Evolutionary conservation across 2,329 filamentous ascomycete species (phyloP).

Genomic region (Xylogone sp.): DNA sequence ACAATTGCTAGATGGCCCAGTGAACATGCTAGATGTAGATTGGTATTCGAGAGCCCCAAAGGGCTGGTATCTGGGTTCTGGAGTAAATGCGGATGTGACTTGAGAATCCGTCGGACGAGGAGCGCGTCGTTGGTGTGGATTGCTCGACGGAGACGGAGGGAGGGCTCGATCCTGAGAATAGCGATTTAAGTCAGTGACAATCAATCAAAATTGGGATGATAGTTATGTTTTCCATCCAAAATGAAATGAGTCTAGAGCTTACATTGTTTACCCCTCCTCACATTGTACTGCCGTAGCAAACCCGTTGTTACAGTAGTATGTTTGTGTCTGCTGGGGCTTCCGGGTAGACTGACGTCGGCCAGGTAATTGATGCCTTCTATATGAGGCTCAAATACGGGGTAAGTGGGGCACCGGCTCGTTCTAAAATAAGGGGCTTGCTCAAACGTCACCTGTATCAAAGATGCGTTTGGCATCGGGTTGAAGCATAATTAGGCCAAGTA

Average conservation of each 20-base stretch:
- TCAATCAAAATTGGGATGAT: background rate
- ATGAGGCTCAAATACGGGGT: background rate
- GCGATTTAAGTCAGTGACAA: too few species aligned
- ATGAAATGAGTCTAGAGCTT: constrained; percentile 2
- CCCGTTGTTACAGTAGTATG: too few species aligned
- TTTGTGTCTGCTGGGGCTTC: too few species aligned
- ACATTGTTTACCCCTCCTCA: constrained; percentile 10
- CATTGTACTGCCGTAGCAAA: background rate
- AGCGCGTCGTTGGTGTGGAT: constrained; percentile 69
- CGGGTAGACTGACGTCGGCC: background rate
- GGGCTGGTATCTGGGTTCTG: constrained; percentile 72
- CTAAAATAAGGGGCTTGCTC: background rate
- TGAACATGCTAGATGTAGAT: constrained; percentile 74
- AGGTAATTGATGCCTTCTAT: background rate
- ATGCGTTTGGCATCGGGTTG: background rate
- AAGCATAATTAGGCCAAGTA: background rate
- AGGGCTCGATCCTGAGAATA: constrained; percentile 66
- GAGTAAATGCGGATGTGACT: constrained; percentile 65
- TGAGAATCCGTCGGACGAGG: constrained; percentile 74
- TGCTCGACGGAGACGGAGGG: constrained; percentile 74
- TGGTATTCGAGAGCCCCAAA: constrained; percentile 71
- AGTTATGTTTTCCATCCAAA: too few species aligned
- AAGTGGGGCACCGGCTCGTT: too few species aligned
- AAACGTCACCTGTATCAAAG: background rate
- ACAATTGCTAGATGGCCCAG: constrained; percentile 68